Evolutionary conservation across 31 red algal species (phyloP), one percentile per base, ranked within the genome.

Genomic region (Porphyra umbilicalis): DNA sequence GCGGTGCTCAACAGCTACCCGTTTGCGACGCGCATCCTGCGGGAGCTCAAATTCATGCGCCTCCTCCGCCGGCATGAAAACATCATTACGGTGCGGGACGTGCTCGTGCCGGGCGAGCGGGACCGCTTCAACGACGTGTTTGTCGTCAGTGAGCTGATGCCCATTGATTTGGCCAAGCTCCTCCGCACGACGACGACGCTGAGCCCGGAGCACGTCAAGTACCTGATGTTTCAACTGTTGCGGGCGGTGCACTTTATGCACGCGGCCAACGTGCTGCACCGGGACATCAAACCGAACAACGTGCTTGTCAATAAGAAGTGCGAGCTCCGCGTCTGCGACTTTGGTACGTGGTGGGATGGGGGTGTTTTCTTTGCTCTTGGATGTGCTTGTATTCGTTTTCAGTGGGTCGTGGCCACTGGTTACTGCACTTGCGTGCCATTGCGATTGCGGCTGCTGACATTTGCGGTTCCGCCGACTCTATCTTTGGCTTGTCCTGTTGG

Each of bases 81-180:
- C 87, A 95, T 95, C 78, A 92, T 95, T 20, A 90, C 82, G 25
- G 81, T 95, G 34, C 79, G 80, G 79, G 93, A 95, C 35, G 86
- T 95, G 57, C 31, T 91, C 25, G 67, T 86, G 33, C 93, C 93
- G 8, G 89, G 79, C 20, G 35, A 40, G 42, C 71, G 77, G 5
- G 89, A 91, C 74, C 82, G 80, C 79, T 95, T 91, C 76, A 86
- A 92, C 42, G 89, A 91, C 79, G 90, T 87, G 42, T 95, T 92
- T 88, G 89, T 95, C 8, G 93, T 95, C 35, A 92, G 89, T 36
- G 93, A 95, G 84, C 80, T 91, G 76, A 95, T 95, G 93, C 89
- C 93, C 35, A 84, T 89, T 35, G 93, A 95, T 75, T 80, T 95
- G 57, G 79, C 76, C 76, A 79, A 89, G 33, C 39, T 95, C 68